Evolutionary conservation across 2,329 filamentous ascomycete genomes (phyloP).

Genomic region (Fusarium camptoceras): DNA sequence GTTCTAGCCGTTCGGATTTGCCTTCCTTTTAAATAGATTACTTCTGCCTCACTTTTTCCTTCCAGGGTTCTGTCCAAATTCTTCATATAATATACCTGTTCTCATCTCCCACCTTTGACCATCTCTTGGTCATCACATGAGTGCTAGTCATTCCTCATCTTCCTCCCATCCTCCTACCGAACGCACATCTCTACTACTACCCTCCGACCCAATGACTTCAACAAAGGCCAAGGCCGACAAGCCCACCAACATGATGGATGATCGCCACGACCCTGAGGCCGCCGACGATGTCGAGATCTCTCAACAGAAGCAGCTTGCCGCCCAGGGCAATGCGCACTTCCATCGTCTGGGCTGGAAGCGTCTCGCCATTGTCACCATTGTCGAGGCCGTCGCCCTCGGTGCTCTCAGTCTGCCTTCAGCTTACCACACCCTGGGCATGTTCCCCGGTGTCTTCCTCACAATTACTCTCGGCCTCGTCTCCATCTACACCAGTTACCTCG

Average conservation of each 20-base stretch:
- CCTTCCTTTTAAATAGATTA: conserved; percentile 19
- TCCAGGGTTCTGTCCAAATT: neutral
- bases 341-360: conserved; percentile 39
- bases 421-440: conserved; percentile 66
- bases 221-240: conserved; percentile 13
- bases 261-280: conserved; percentile 12
- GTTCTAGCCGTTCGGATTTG: conserved; percentile 25
- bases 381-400: conserved; percentile 36
- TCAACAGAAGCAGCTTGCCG: conserved; percentile 36
- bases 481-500: conserved; percentile 61
- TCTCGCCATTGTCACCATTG: conserved; percentile 37
- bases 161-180: conserved; percentile 6
- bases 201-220: conserved; percentile 15
- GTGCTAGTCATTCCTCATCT: conserved; percentile 2
- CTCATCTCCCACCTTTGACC: neutral
- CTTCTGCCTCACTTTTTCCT: neutral
- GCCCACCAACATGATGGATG: conserved; percentile 33
- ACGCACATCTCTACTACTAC: conserved; percentile 15
- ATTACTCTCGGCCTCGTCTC: conserved; percentile 58
- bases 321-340: conserved; percentile 36
- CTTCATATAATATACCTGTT: neutral
- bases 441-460: conserved; percentile 58
- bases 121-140: conserved; percentile 15
- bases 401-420: conserved; percentile 59
- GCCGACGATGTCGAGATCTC: conserved; percentile 33